Evolutionary conservation across 176 grass and related monocot genomes (phyloP).

Genomic region (Hordeum marinum): DNA sequence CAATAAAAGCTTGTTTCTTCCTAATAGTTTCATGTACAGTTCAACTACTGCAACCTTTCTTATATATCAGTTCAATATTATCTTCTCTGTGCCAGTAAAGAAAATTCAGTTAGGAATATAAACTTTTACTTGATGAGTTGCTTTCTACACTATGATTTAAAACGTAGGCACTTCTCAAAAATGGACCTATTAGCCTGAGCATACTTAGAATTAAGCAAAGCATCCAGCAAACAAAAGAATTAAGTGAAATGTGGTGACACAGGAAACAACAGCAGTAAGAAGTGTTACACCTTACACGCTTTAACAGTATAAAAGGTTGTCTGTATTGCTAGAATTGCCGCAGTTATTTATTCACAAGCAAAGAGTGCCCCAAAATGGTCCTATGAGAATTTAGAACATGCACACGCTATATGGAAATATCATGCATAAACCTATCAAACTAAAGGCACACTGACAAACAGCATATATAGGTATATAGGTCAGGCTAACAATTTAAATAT

Average conservation of each 20-base stretch:
- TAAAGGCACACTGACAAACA: background rate
- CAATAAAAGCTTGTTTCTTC: background rate
- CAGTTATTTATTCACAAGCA: background rate
- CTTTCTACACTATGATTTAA: background rate
- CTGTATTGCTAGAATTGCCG: background rate
- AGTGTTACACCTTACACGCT: background rate
- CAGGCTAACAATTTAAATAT: conserved; percentile 17
- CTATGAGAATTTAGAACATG: conserved; percentile 2
- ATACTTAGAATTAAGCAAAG: background rate
- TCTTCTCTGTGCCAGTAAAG: background rate
- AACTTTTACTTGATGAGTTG: background rate
- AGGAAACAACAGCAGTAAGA: background rate
- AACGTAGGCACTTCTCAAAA: background rate
- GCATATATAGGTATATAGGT: background rate
- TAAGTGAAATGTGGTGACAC: conserved; percentile 3
- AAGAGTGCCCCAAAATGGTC: conserved; percentile 7
- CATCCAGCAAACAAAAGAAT: background rate
- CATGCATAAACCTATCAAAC: background rate
- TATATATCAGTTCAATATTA: background rate
- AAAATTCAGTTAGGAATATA: background rate
- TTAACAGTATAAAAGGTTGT: conserved; percentile 7
- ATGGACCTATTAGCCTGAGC: background rate
- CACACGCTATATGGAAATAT: background rate
- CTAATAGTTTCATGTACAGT: background rate
- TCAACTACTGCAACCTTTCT: background rate